Conservation (phyloP, 2,329 filamentous ascomycete genomes). For the Coniochaeta prunicola region DNA sequence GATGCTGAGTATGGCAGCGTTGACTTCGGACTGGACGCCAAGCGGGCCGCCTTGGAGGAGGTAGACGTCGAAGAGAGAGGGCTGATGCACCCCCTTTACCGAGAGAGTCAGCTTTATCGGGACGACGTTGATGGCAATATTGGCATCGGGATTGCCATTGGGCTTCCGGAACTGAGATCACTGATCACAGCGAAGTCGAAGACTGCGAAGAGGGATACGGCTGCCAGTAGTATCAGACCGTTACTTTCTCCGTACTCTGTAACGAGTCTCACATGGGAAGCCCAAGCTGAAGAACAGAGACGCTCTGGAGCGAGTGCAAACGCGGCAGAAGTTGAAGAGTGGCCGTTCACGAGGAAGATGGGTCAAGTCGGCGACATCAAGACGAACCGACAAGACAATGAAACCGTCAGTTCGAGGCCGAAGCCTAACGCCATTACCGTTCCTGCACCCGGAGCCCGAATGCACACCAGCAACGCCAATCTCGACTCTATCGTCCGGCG, state of each 20-base stretch:
- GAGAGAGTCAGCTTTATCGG: slow-evolving; percentile 11
- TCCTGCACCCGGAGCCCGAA: neutral
- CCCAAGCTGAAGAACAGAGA: neutral
- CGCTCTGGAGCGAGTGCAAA: neutral
- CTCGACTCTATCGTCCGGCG: slow-evolving; percentile 2
- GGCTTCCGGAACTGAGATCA: neutral
- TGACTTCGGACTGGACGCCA: slow-evolving; percentile 5
- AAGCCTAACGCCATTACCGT: neutral
- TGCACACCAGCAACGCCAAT: neutral
- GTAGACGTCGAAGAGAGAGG: slow-evolving; percentile 10
- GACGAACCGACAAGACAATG: neutral
- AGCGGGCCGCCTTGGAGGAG: slow-evolving; percentile 9
- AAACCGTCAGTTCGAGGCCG: neutral
- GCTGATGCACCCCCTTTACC: slow-evolving; percentile 13
- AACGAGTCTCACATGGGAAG: neutral
- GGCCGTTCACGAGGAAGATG: neutral
- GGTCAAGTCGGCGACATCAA: neutral
- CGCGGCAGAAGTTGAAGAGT: neutral
- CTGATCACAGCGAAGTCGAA: slow-evolving; percentile 1
- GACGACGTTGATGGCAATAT: neutral
- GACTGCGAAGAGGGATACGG: neutral
- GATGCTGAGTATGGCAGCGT: slow-evolving; percentile 5
- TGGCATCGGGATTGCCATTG: neutral
- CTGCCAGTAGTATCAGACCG: neutral
- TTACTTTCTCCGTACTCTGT: neutral